Evolutionary conservation across 768 basidiomycete genomes (phyloP), one percentile per base, ranked within the genome.

Genomic region (Lactarius vividus): DNA sequence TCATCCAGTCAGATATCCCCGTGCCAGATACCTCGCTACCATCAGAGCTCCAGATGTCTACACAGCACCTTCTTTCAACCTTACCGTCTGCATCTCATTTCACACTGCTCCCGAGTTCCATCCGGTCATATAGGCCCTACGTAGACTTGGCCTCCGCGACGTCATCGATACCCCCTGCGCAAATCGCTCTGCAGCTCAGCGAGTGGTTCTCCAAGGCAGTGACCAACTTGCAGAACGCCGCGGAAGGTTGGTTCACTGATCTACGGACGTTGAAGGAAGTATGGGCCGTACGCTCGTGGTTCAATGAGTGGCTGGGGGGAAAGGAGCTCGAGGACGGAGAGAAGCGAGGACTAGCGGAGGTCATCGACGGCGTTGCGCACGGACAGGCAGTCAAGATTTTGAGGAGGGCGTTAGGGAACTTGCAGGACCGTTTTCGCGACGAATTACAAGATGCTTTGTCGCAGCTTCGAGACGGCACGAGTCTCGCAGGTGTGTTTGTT

Each of bases 11-110:
- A 35, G 88, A 84, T 57, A 75, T 71, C 57, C 73, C 69, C 29
- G 68, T 73, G 40, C 57, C 67, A 16, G 65, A 73, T 18, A 55
- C 53, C 2, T 56, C 73, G 4, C 75, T 86, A 53, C 83, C 86
- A 10, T 61, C 76, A 29, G 86, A 84, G 69, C 80, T 88, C 9
- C 79, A 79, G 52, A 76, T 95, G 46, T 87, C 86, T 6, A 92
- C 92, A 0, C 83, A 87, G 54, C 75, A 81, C 1, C 77, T 96
- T 31, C 80, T 98, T 23, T 78, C 82, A 28, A 81, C 82, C 10
- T 82, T 96, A 28, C 94, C 94, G 0, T 94, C 95, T 0, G 89
- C 93, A 0, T 85, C 89, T 29, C 91, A 94, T 69, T 86, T 95
- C 67, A 83, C 87, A 18, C 82, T 92, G 61, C 82, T 98, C 0